Base-by-base conservation (phyloP, 176 grass and related monocot species). In the Hordeum marinum region DNA sequence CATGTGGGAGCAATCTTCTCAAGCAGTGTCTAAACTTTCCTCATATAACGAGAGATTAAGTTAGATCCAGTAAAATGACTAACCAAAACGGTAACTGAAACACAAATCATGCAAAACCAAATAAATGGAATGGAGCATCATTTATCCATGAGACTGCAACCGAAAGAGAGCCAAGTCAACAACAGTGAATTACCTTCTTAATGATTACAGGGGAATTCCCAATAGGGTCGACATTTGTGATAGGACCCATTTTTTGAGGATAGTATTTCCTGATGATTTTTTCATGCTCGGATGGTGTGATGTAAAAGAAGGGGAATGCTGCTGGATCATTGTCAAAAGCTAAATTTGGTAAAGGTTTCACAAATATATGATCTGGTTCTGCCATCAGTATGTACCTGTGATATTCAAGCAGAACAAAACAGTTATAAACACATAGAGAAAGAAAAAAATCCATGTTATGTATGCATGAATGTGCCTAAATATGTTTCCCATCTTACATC, bases 121-220 rank as follows among this genome's bases (percentile, higher is more conserved):
- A 37, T 67, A 18, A 46, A 61, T 4, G 34, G 20, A 78, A 73
- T 27, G 32, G 21, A 86, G 58, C 43, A 65, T 40, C 34, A 43
- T 13, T 64, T 67, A 72, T 82, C 57, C 35, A 78, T 25, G 25
- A 73, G 7, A 35, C 5, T 42, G 11, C 8, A 72, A 64, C 21
- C 57, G 63, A 57, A 59, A 31, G 34, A 29, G 4, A 36, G 59
- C 36, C 13, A 79, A 48, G 21, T 83, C 26, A 79, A 11, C 14
- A 50, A 74, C 17, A 74, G 48, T 29, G 40, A 87, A 54, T 17
- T 88, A 98, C 96, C 96, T 98, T 98, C 86, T 95, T 88, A 83
- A 99, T 99, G 67, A 99, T 96, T 21, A 94, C 96, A 75, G 96
- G 96, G 82, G 96, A 99, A 85, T 99, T 99, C 21, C 96, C 96